phyloP scores from a whole-genome alignment of 305 asterid genomes.

The Rubia occidens region DNA sequence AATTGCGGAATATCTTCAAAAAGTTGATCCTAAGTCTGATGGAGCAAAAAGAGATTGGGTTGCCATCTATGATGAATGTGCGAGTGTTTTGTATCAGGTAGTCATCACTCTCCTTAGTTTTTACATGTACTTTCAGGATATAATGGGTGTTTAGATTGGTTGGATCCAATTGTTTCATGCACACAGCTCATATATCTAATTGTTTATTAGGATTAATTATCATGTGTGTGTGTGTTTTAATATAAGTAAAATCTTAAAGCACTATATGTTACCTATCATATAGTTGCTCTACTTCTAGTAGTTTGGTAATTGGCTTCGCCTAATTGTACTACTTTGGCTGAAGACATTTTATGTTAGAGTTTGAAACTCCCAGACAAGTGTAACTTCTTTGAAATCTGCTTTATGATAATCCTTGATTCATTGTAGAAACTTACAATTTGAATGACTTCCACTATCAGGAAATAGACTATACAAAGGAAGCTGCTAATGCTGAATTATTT shows the following conservation, averaged over 20 bases:
- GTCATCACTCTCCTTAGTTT: slow-evolving; percentile 7
- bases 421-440: slow-evolving; percentile 1
- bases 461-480: slow-evolving; percentile 82
- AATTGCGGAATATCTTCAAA: slow-evolving; percentile 92
- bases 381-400: slow-evolving; percentile 8
- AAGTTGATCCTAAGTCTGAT: slow-evolving; percentile 91
- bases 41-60: slow-evolving; percentile 99
- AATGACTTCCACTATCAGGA: slow-evolving; percentile 40
- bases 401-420: background rate
- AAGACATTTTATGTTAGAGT: background rate
- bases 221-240: background rate
- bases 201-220: background rate
- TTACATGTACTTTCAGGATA: slow-evolving; percentile 1
- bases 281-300: background rate
- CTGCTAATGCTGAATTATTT: slow-evolving; percentile 68
- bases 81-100: slow-evolving; percentile 83
- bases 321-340: background rate
- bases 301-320: background rate
- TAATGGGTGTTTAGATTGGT: background rate
- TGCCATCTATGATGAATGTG: slow-evolving; percentile 93
- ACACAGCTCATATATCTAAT: background rate
- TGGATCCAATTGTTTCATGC: background rate
- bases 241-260: background rate
- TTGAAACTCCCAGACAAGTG: background rate
- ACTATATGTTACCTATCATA: background rate